These are phyloP conservation scores for Xylariaceae sp. DNA, from an alignment of 2,329 filamentous ascomycete species.

Conservation along the genomic window DNA sequence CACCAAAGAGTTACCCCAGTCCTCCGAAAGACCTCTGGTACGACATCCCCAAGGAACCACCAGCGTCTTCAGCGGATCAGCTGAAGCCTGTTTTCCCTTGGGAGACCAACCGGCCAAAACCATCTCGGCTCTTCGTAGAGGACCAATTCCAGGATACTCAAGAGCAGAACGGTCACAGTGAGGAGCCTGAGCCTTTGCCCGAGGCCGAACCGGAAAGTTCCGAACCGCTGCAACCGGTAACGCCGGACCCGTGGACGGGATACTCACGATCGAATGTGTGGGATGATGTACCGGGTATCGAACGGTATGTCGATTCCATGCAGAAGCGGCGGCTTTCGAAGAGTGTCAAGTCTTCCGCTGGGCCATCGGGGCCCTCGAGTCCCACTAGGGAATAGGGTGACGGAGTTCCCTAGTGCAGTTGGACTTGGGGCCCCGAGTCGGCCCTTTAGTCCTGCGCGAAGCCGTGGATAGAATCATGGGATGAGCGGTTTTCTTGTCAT, in stretches of 20 bases:
- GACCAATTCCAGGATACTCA: constrained; percentile 36
- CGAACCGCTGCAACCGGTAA: constrained; percentile 38
- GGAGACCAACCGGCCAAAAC: constrained; percentile 64
- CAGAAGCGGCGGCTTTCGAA: constrained; percentile 51
- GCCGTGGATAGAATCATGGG: constrained; percentile 65
- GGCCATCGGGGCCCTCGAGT: constrained; percentile 24
- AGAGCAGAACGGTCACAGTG: constrained; percentile 7
- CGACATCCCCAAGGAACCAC: constrained; percentile 63
- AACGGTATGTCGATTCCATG: constrained; percentile 75
- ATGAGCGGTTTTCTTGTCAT: constrained; percentile 41
- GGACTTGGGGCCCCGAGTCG: constrained; percentile 70
- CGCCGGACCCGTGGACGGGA: constrained; percentile 62
- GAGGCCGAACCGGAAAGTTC: constrained; percentile 18
- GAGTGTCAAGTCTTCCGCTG: constrained; percentile 30
- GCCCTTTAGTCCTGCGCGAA: constrained; percentile 82
- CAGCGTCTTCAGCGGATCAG: constrained; percentile 48
- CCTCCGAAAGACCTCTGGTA: constrained; percentile 88
- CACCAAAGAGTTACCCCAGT: constrained; percentile 72
- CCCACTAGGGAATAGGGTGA: constrained; percentile 59
- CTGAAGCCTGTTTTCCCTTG: constrained; percentile 81
- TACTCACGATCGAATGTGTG: constrained; percentile 82
- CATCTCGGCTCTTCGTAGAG: constrained; percentile 61
- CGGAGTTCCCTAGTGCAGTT: constrained; percentile 77
- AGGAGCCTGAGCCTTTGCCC: constrained; percentile 18
- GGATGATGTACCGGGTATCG: constrained; percentile 87